These are phyloP conservation scores for Alternaria angustiovoidea DNA, from an alignment of 2,329 filamentous ascomycete genomes.

Conservation along the genomic window DNA sequence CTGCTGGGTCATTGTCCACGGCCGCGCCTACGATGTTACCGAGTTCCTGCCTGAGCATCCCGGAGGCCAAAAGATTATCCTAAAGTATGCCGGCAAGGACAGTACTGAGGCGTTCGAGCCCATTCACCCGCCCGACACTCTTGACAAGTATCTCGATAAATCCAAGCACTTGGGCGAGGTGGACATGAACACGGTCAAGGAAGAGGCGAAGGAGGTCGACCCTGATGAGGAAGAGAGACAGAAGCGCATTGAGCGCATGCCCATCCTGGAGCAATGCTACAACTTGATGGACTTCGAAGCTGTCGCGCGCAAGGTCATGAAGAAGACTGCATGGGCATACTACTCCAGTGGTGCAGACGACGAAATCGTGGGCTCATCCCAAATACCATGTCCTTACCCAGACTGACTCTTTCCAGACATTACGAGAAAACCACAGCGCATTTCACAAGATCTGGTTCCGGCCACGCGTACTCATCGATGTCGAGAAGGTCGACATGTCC, in stretches of 20 bases:
- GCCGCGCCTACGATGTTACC: constrained; percentile 72
- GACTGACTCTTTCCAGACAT: constrained; percentile 65
- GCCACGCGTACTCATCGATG: constrained; percentile 86
- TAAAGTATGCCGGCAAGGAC: constrained; percentile 73
- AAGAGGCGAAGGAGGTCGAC: constrained; percentile 45
- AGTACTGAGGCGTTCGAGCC: constrained; percentile 60
- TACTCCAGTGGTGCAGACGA: constrained; percentile 94
- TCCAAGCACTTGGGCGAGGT: constrained; percentile 53
- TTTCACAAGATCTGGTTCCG: constrained; percentile 99
- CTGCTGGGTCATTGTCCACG: constrained; percentile 76
- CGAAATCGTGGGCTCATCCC: constrained; percentile 70
- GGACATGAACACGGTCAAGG: constrained; percentile 47
- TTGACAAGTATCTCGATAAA: constrained; percentile 54
- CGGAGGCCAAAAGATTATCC: constrained; percentile 82
- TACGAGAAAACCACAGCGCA: constrained; percentile 93
- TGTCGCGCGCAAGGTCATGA: constrained; percentile 89
- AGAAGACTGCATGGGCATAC: constrained; percentile 96
- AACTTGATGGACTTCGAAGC: constrained; percentile 82
- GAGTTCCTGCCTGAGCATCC: constrained; percentile 71
- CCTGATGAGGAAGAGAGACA: constrained; percentile 78
- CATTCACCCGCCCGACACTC: constrained; percentile 61
- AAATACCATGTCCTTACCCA: background rate
- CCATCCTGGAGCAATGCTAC: constrained; percentile 57
- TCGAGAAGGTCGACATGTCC: constrained; percentile 83
- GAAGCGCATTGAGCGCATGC: constrained; percentile 64